Conservation (phyloP, 306 rosid genomes). For the Comarum palustre region DNA sequence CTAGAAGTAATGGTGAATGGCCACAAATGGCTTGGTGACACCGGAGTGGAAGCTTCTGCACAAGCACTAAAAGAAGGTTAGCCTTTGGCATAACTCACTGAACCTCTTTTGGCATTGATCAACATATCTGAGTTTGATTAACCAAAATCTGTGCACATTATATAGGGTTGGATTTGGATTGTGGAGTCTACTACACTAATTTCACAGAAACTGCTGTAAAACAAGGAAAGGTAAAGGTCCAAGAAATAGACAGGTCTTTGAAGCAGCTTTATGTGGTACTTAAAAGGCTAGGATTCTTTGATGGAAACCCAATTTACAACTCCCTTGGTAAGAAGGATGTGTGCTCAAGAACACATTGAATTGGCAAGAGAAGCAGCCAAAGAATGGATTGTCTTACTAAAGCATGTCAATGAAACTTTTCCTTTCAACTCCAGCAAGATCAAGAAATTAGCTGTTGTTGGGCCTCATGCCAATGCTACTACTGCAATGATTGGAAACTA, state of each 20-base stretch:
- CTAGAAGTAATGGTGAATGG: slow-evolving; percentile 18
- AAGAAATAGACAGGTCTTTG: slow-evolving; percentile 20
- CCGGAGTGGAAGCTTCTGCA: slow-evolving; percentile 20
- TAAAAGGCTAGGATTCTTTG: slow-evolving; percentile 27
- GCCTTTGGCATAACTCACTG: background rate
- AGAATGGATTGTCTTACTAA: slow-evolving; percentile 27
- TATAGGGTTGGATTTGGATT: slow-evolving; percentile 24
- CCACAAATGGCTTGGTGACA: slow-evolving; percentile 17
- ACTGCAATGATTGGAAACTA: slow-evolving; percentile 26
- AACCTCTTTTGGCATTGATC: background rate
- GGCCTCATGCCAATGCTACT: slow-evolving; percentile 36
- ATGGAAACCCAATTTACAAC: slow-evolving; percentile 13
- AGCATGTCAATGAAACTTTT: slow-evolving; percentile 16
- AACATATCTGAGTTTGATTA: background rate
- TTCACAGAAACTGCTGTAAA: slow-evolving; percentile 7
- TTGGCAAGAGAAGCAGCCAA: slow-evolving; percentile 29
- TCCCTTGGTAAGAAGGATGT: slow-evolving; percentile 17
- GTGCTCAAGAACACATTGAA: slow-evolving; percentile 20
- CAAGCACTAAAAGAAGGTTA: slow-evolving; percentile 25
- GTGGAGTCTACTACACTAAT: slow-evolving; percentile 14
- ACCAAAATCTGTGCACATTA: background rate
- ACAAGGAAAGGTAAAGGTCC: slow-evolving; percentile 16
- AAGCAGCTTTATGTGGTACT: slow-evolving; percentile 17
- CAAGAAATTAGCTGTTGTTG: slow-evolving; percentile 15
- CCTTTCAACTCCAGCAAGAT: background rate